Evolutionary conservation across 345 rosid genomes (phyloP).

Genomic region (Acer negundo): DNA sequence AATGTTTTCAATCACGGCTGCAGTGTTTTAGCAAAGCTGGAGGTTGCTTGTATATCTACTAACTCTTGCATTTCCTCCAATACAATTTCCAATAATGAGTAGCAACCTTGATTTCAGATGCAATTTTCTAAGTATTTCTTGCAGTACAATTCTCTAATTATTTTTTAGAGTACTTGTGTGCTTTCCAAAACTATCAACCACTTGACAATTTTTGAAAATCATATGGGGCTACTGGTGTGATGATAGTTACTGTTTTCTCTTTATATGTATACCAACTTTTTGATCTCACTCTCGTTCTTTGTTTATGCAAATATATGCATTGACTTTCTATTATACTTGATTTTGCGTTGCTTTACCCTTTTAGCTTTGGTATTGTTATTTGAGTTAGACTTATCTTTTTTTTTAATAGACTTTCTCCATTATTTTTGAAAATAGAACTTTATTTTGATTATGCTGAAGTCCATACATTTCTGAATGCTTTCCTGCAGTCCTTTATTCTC

Average conservation of each 20-base stretch:
- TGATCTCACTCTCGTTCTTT: not conserved
- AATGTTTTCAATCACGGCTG: not conserved
- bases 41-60: not conserved
- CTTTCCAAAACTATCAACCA: not conserved
- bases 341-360: not conserved
- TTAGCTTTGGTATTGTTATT: not conserved
- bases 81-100: too few relatives aligned
- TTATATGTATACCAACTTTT: not conserved
- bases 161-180: not conserved
- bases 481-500: constrained; percentile 8
- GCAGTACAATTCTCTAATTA: not conserved
- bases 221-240: not conserved
- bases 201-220: not conserved
- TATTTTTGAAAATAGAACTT: not conserved
- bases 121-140: not conserved
- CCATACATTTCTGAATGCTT: constrained; percentile 16
- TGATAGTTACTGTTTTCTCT: not conserved
- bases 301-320: not conserved
- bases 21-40: not conserved
- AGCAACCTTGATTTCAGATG: not conserved
- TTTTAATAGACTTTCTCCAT: not conserved
- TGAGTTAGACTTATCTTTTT: not conserved
- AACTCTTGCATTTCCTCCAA: not conserved
- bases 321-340: not conserved
- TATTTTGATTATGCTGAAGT: not conserved